Percentiles rank a stretch among this genome's conserved stretches.
phyloP scores from a whole-genome alignment of 345 rosid species.

The Kandelia obovata region DNA sequence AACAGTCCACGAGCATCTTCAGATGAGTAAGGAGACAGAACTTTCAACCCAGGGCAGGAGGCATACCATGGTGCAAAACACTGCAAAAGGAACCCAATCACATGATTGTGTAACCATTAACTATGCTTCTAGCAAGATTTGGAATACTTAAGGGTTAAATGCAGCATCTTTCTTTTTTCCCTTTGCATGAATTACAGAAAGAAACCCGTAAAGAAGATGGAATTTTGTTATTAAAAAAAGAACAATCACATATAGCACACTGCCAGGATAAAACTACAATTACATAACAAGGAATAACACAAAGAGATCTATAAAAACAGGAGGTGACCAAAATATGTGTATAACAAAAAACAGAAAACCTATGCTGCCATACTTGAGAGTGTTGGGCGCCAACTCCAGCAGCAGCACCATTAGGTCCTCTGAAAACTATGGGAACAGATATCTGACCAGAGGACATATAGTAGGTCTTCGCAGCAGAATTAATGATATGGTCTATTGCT shows the following conservation, averaged over 20 bases:
- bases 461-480: conserved; percentile 81
- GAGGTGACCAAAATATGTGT: neutral
- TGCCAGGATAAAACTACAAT: no score
- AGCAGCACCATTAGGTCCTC: conserved; percentile 98
- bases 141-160: neutral
- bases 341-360: neutral
- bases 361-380: conserved; percentile 58
- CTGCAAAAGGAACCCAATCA: conserved; percentile 38
- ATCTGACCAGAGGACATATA: conserved; percentile 92
- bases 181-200: no score
- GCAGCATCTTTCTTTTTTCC: neutral
- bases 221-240: no score
- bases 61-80: conserved; percentile 95
- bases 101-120: neutral
- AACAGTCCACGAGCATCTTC: conserved; percentile 93
- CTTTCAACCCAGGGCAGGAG: conserved; percentile 87
- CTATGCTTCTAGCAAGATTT: neutral
- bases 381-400: conserved; percentile 99
- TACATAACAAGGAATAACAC: neutral
- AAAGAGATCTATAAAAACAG: neutral
- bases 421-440: conserved; percentile 76
- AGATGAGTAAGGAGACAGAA: conserved; percentile 70
- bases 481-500: conserved; percentile 91
- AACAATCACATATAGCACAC: no score
- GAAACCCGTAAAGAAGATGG: no score